A percentile compares a stretch with the other conserved stretches of the same genome.
phyloP scores from a whole-genome alignment of 495 filamentous ascomycete species.

The Hypoxylon trugodes region DNA sequence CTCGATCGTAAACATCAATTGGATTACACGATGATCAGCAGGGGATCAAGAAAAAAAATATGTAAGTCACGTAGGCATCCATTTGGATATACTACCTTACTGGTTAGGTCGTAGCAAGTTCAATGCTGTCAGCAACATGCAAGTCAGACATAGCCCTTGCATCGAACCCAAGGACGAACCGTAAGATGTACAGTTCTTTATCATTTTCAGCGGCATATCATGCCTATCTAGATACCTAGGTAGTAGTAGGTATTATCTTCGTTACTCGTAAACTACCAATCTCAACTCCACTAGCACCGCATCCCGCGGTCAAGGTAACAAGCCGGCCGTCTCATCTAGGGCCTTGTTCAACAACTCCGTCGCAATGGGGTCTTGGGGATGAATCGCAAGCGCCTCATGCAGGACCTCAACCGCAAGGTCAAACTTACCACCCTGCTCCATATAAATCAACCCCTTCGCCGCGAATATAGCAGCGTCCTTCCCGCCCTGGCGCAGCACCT shows the following conservation, averaged over 20 bases:
- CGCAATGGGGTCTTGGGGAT: constrained; percentile 74
- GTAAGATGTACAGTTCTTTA: not conserved
- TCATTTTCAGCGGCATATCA: not conserved
- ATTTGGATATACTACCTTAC: too few species aligned
- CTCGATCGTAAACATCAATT: too few species aligned
- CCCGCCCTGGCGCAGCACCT: constrained; percentile 79
- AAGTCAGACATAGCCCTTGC: too few species aligned
- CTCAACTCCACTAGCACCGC: not conserved
- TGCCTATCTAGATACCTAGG: not conserved
- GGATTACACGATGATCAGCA: too few species aligned
- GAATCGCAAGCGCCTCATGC: constrained; percentile 77
- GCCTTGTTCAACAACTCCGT: constrained; percentile 79
- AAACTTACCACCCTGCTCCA: constrained; percentile 68
- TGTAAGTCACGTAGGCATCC: too few species aligned
- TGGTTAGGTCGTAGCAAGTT: too few species aligned
- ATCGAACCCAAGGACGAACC: not conserved
- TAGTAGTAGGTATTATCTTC: constrained; percentile 7
- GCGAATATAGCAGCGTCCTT: constrained; percentile 75
- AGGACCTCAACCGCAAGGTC: constrained; percentile 72
- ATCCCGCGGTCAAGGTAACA: constrained; percentile 20
- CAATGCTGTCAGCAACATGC: too few species aligned
- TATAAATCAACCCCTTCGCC: constrained; percentile 76
- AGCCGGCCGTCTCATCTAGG: constrained; percentile 68
- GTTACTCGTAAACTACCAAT: constrained; percentile 8
- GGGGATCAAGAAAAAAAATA: too few species aligned